Evolutionary conservation across 768 basidiomycete genomes (phyloP).

Genomic region (Boletus subparvulus): DNA sequence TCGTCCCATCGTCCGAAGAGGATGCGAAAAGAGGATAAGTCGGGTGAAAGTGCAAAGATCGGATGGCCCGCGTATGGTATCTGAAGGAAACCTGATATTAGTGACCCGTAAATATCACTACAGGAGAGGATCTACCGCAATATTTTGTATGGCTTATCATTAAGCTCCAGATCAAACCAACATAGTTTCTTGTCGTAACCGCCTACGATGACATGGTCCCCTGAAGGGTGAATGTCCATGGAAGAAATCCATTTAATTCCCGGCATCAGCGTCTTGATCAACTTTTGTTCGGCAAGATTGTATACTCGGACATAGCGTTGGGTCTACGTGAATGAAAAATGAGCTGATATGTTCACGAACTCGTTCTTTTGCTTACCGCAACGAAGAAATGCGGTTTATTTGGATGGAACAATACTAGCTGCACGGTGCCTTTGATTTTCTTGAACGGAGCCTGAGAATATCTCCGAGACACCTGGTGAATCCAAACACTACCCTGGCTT

Average conservation of each 20-base stretch:
- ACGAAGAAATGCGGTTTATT: slow-evolving; percentile 95
- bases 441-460: slow-evolving; percentile 98
- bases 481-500: slow-evolving; percentile 84
- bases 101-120: slow-evolving; percentile 1
- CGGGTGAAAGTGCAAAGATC: slow-evolving; percentile 91
- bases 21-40: slow-evolving; percentile 95
- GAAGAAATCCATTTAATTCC: slow-evolving; percentile 97
- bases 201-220: slow-evolving; percentile 95
- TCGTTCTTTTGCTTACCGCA: slow-evolving; percentile 61
- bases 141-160: slow-evolving; percentile 95
- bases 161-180: slow-evolving; percentile 98
- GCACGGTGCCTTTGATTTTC: slow-evolving; percentile 88
- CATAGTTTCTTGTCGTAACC: slow-evolving; percentile 97
- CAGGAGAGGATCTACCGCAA: slow-evolving; percentile 57
- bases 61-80: slow-evolving; percentile 92
- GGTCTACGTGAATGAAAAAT: slow-evolving; percentile 53
- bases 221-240: slow-evolving; percentile 94
- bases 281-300: slow-evolving; percentile 89
- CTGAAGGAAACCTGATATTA: slow-evolving; percentile 39
- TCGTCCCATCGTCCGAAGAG: slow-evolving; percentile 94
- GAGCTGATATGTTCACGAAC: slow-evolving; percentile 9
- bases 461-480: slow-evolving; percentile 90
- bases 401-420: slow-evolving; percentile 94
- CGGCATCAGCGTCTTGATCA: slow-evolving; percentile 91
- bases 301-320: slow-evolving; percentile 96